A percentile compares a stretch with the other conserved stretches of the same genome.
phyloP scores from a whole-genome alignment of 208 protist genomes.

The Leishmania mexicana region DNA sequence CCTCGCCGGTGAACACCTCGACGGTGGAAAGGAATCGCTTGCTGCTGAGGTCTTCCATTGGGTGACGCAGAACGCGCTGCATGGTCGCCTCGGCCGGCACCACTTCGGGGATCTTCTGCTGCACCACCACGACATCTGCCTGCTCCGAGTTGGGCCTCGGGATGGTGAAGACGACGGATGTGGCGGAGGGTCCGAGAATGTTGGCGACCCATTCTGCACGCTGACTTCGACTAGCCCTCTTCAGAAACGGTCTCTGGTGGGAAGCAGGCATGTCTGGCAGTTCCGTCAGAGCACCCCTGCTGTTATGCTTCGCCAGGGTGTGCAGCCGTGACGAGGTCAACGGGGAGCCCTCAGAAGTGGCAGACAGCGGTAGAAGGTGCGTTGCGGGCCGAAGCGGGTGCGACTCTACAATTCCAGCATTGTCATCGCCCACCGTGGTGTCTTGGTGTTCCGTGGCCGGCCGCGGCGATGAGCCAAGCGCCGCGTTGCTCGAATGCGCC shows the following conservation, averaged over 20 bases:
- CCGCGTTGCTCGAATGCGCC: background rate
- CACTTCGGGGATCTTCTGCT: conserved; percentile 11
- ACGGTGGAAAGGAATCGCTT: conserved; percentile 77
- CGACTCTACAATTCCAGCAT: too few relatives aligned
- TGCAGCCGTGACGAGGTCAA: background rate
- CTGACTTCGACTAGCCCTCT: background rate
- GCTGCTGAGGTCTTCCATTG: conserved; percentile 73
- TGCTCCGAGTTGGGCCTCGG: conserved; percentile 22
- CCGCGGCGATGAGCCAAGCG: background rate
- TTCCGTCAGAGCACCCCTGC: background rate
- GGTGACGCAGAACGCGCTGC: conserved; percentile 60
- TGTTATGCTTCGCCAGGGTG: background rate
- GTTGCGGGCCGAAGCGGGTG: too few relatives aligned
- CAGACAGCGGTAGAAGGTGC: background rate
- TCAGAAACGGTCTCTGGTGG: background rate
- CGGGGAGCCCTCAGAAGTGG: background rate
- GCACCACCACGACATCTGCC: conserved; percentile 22
- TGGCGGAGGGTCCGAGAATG: conserved; percentile 48
- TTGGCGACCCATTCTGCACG: conserved; percentile 59
- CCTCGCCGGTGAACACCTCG: conserved; percentile 69
- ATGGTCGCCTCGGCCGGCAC: conserved; percentile 53
- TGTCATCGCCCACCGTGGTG: background rate
- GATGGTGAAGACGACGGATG: conserved; percentile 28
- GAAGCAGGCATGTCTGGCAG: background rate
- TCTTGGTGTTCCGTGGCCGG: background rate